These are phyloP conservation scores for Ceriops zippeliana DNA, from an alignment of 345 rosid genomes.

Conservation along the genomic window DNA sequence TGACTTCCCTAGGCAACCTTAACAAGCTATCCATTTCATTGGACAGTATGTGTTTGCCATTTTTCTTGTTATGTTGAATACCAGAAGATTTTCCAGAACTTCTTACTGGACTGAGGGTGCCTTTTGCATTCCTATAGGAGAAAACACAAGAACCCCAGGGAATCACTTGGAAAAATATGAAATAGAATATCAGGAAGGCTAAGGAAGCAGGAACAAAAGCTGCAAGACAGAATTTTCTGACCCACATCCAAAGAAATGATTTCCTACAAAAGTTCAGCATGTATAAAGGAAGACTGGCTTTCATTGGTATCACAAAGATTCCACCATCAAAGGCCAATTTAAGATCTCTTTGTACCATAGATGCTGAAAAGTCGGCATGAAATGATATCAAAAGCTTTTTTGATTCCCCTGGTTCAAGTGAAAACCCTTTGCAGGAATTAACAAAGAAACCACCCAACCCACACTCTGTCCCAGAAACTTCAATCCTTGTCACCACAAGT, in stretches of 20 bases:
- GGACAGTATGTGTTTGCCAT: constrained; percentile 30
- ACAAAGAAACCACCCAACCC: constrained; percentile 54
- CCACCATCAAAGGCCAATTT: constrained; percentile 56
- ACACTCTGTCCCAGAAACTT: constrained; percentile 52
- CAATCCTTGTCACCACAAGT: constrained; percentile 50
- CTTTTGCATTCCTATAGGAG: constrained; percentile 32
- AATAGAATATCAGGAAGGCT: constrained; percentile 44
- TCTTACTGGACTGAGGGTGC: constrained; percentile 20
- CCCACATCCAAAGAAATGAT: constrained; percentile 51
- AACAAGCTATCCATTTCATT: constrained; percentile 41
- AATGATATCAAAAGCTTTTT: constrained; percentile 54
- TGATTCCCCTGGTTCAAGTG: constrained; percentile 63
- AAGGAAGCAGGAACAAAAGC: constrained; percentile 43
- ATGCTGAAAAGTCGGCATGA: constrained; percentile 46
- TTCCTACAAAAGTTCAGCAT: constrained; percentile 59
- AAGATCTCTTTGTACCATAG: constrained; percentile 48
- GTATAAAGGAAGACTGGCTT: constrained; percentile 54
- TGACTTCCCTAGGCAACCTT: constrained; percentile 37
- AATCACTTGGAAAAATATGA: constrained; percentile 33
- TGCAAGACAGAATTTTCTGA: constrained; percentile 47
- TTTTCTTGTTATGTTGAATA: constrained; percentile 22
- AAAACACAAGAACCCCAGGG: constrained; percentile 33
- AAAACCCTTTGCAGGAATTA: constrained; percentile 49
- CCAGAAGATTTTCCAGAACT: constrained; percentile 43
- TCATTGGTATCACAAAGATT: constrained; percentile 61